phyloP scores from a whole-genome alignment of 352 stramenopile species.

The Phytopythium litorale region DNA sequence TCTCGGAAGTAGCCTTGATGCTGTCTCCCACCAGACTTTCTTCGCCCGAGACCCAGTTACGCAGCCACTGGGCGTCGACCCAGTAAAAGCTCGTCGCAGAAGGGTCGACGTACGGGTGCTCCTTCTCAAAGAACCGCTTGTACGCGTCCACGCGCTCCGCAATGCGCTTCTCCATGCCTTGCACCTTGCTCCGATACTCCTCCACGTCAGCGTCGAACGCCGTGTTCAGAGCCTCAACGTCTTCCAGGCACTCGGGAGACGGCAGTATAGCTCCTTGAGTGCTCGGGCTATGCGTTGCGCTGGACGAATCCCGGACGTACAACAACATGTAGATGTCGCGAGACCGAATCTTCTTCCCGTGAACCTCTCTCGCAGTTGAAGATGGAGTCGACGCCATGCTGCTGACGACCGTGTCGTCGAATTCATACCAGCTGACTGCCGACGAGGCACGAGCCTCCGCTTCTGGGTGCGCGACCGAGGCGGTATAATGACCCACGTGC shows the following conservation, averaged over 20 bases:
- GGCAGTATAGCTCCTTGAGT: slow-evolving; percentile 12
- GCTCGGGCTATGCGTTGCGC: not conserved
- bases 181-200: slow-evolving; percentile 40
- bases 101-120: slow-evolving; percentile 32
- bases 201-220: slow-evolving; percentile 46
- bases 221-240: slow-evolving; percentile 47
- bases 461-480: slow-evolving; percentile 62
- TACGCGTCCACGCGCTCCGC: slow-evolving; percentile 49
- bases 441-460: slow-evolving; percentile 7
- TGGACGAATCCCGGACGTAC: slow-evolving; percentile 44
- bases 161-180: slow-evolving; percentile 46
- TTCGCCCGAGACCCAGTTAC: slow-evolving; percentile 59
- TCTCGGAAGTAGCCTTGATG: slow-evolving; percentile 8
- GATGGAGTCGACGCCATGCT: slow-evolving; percentile 34
- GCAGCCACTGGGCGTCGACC: slow-evolving; percentile 65
- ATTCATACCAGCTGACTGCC: slow-evolving; percentile 68
- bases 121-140: slow-evolving; percentile 58
- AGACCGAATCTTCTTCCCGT: slow-evolving; percentile 59
- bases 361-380: slow-evolving; percentile 36
- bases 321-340: slow-evolving; percentile 87
- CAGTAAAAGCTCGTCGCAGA: slow-evolving; percentile 48
- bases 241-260: slow-evolving; percentile 30
- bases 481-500: slow-evolving; percentile 84
- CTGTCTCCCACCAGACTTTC: slow-evolving; percentile 17
- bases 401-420: slow-evolving; percentile 77